A percentile compares a stretch with the other conserved stretches of the same genome.
Evolutionary conservation across 768 basidiomycete genomes (phyloP).

Genomic region (Hemileccinum impolitum): DNA sequence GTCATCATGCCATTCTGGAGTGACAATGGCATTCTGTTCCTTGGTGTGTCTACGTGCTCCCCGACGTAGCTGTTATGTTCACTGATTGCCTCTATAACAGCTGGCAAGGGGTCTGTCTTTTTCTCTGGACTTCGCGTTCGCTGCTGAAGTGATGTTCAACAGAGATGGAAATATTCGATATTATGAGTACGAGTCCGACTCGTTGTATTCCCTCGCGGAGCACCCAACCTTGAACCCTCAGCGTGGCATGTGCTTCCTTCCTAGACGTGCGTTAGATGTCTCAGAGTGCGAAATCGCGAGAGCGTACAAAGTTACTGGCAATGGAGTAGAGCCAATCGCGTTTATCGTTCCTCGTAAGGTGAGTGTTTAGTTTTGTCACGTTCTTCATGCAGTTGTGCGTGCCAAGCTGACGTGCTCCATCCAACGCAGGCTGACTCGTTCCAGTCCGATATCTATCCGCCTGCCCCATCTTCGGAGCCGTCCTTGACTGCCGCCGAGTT

Average conservation of each 20-base stretch:
- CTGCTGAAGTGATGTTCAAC: slow-evolving; percentile 13
- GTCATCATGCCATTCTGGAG: slow-evolving; percentile 98
- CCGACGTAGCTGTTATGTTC: neutral
- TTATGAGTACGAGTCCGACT: slow-evolving; percentile 91
- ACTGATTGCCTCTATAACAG: slow-evolving; percentile 33
- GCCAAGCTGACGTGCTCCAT: too few species aligned
- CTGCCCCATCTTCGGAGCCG: slow-evolving; percentile 79
- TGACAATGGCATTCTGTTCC: slow-evolving; percentile 88
- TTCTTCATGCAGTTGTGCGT: too few species aligned
- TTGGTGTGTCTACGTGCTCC: slow-evolving; percentile 44
- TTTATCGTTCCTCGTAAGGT: slow-evolving; percentile 96
- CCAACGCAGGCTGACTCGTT: slow-evolving; percentile 84
- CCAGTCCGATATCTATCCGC: slow-evolving; percentile 97
- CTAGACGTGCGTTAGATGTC: slow-evolving; percentile 85
- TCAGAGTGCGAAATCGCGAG: slow-evolving; percentile 93
- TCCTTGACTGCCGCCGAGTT: slow-evolving; percentile 81
- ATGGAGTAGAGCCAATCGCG: slow-evolving; percentile 81
- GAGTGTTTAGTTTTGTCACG: slow-evolving; percentile 15
- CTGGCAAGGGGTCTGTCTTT: slow-evolving; percentile 79
- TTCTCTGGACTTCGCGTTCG: neutral
- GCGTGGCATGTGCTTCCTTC: slow-evolving; percentile 96
- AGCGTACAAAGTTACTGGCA: slow-evolving; percentile 81
- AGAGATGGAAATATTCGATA: slow-evolving; percentile 98
- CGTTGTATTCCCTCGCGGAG: slow-evolving; percentile 72
- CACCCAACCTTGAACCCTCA: slow-evolving; percentile 91